Evolutionary conservation across 2,329 filamentous ascomycete genomes (phyloP).

Genomic region (Cordyceps pruinosa): DNA sequence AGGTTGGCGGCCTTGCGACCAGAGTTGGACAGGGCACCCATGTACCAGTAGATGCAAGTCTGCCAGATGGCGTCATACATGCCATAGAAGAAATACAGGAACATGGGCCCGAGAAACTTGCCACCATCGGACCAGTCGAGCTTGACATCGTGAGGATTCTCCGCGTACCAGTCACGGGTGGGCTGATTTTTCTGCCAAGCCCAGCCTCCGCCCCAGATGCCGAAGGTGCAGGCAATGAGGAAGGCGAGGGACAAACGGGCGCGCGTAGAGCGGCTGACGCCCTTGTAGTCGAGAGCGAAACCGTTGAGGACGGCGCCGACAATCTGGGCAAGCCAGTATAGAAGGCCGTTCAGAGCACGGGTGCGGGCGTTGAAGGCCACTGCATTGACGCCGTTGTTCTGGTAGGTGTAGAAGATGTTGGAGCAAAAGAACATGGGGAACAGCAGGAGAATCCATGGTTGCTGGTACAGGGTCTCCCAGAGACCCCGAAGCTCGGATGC

Average conservation of each 20-base stretch:
- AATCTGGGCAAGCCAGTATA: conserved; percentile 53
- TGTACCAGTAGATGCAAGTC: conserved; percentile 59
- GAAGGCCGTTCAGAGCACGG: conserved; percentile 45
- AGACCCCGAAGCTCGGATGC: conserved; percentile 64
- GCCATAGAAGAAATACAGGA: conserved; percentile 67
- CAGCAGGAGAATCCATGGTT: conserved; percentile 54
- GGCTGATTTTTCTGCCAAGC: conserved; percentile 55
- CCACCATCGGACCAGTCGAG: conserved; percentile 23
- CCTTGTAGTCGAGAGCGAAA: conserved; percentile 35
- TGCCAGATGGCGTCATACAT: conserved; percentile 64
- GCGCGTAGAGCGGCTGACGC: conserved; percentile 36
- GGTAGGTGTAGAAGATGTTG: conserved; percentile 51
- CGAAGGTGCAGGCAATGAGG: conserved; percentile 43
- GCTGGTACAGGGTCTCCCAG: conserved; percentile 56
- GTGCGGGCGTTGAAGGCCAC: conserved; percentile 47
- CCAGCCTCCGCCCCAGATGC: conserved; percentile 53
- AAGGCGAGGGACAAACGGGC: conserved; percentile 39
- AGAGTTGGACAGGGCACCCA: conserved; percentile 90
- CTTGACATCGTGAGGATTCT: conserved; percentile 40
- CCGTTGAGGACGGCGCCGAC: conserved; percentile 43
- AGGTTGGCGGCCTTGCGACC: conserved; percentile 87
- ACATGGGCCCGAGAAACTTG: conserved; percentile 54
- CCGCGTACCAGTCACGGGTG: conserved; percentile 27
- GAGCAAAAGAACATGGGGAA: conserved; percentile 49
- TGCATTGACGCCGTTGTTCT: conserved; percentile 49